Evolutionary conservation across 371 early-diverging fungal species (phyloP), one percentile per base, ranked within the genome.

Genomic region (Lichtheimia ornata): DNA sequence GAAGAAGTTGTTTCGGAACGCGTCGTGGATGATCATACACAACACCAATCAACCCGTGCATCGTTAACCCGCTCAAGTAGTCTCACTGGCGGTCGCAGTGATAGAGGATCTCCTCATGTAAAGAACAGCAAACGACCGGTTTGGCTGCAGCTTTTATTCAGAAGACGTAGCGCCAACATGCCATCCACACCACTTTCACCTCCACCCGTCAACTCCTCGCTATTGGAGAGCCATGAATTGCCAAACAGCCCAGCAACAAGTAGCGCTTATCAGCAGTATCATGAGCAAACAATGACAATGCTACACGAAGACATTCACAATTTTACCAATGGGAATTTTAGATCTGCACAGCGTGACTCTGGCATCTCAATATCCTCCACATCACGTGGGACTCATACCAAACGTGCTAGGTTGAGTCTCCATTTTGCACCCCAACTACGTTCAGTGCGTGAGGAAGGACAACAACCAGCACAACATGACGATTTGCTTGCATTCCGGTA

Each of bases 401-500:
- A 27, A 18, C 28, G 22, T 41, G n/a, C 35, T 50, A 25, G 50
- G 18, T 24, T 52, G 15, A 35, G 35, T 9, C 6, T 35, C 2
- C 41, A 58, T 30, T 56, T 56, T 15, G 54, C 56, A 22, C 62
- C 62, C 22, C 62, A 50, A 7, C 56, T 56, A n/a, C 25, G 52
- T 22, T n/a, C 50, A 27, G 40, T 56, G 14, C 47, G 30, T 17
- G 63, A 63, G 22, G 62, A 17, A 56, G 45, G 45, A 45, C 24
- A 42, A 7, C 14, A 18, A 45, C 7, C 25, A 43, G 1, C 44
- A 20, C 35, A 35, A 35, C 42, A 3, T 41, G 17, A 22, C 57
- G 18, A 25, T 25, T 51, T 66, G 11, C 44, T 62, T 35, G 67
- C 59, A n/a, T 62, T 54, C 22, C 61, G 67, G n/a, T 66, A 66